Evolutionary conservation across 805 yeast genomes (phyloP).

Genomic region (Metschnikowia noctiluminum): DNA sequence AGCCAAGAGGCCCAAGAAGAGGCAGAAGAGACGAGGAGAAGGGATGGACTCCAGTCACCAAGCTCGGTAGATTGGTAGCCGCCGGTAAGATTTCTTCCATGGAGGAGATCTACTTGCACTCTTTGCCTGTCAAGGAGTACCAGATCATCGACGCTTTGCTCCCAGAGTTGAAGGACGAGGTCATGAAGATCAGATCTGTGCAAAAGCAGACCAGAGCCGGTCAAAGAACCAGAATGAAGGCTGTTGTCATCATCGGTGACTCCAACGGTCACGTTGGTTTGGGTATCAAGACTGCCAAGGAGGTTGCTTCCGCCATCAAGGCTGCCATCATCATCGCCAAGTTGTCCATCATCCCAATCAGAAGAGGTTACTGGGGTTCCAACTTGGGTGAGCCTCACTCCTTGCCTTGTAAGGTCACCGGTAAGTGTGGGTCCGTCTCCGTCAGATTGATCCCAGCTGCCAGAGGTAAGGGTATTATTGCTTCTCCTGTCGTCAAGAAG

Average conservation of each 20-base stretch:
- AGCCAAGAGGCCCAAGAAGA: conserved; percentile 44
- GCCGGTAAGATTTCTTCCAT: conserved; percentile 95
- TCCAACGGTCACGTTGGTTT: conserved; percentile 99
- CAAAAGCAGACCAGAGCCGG: conserved; percentile 99
- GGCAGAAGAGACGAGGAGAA: conserved; percentile 88
- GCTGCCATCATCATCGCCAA: conserved; percentile 99
- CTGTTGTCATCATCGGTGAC: conserved; percentile 99
- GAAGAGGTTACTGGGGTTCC: conserved; percentile 99
- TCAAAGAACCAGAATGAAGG: conserved; percentile 99
- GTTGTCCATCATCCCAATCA: conserved; percentile 97
- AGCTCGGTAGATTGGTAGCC: conserved; percentile 99
- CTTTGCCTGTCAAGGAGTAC: conserved; percentile 99
- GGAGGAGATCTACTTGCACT: conserved; percentile 99
- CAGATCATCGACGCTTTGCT: conserved; percentile 96
- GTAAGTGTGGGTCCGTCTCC: conserved; percentile 99
- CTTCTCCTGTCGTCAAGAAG: conserved; percentile 99
- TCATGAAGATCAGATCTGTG: conserved; percentile 99
- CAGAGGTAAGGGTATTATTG: conserved; percentile 99
- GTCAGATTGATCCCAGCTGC: conserved; percentile 99
- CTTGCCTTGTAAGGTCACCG: conserved; percentile 95
- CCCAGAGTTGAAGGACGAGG: conserved; percentile 96
- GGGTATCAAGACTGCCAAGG: conserved; percentile 99
- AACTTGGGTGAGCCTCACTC: conserved; percentile 99
- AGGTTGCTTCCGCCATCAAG: conserved; percentile 99
- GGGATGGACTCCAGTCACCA: conserved; percentile 99